Evolutionary conservation across 805 yeast species (phyloP), one percentile per base, ranked within the genome.

Genomic region (Blastobotrys muscicola): DNA sequence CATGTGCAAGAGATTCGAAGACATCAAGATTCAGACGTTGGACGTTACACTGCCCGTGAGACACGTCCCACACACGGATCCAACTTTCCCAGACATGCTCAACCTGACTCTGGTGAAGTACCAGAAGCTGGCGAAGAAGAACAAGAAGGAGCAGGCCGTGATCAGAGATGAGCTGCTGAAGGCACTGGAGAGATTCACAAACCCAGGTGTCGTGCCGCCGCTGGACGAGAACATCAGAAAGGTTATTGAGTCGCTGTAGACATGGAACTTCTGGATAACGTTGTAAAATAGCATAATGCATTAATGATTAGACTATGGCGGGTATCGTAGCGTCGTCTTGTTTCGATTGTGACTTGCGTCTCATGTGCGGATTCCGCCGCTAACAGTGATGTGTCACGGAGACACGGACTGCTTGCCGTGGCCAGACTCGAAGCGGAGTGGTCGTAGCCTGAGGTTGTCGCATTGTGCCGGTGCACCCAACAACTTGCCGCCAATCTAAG

Each of bases 91-190:
- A 13, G 78, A 72, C 40, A 61, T 67, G 41, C 69, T 89, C 55
- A 85, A 84, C 62, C 69, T 72, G 15, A 70, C 87, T 13, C 82
- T 86, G 36, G 83, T 81, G 57, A 77, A 79, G 56, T 85, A 76
- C 57, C 16, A 13, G 26, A 20, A 20, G 26, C 26, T 20, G 26
- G 26, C 26, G 6, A 20, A 20, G 26, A 20, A 20, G 26, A 4
- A 20, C 23, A 34, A 34, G 16, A 34, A 13, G 15, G 23, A 31
- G 13, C 33, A n/a, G 13, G 8, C 13, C 3, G 33, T 12, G 13
- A 31, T 31, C 5, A 3, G 13, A 31, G 33, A n/a, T 8, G n/a
- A n/a, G 33, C n/a, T 31, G 33, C n/a, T 31, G 5, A 31, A 31
- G 13, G 13, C 13, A 31, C 33, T 31, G 33, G 13, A 31, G 13